Evolutionary conservation across 805 yeast species (phyloP), one percentile per base, ranked within the genome.

Genomic region (Nakazawaea wickerhamii): DNA sequence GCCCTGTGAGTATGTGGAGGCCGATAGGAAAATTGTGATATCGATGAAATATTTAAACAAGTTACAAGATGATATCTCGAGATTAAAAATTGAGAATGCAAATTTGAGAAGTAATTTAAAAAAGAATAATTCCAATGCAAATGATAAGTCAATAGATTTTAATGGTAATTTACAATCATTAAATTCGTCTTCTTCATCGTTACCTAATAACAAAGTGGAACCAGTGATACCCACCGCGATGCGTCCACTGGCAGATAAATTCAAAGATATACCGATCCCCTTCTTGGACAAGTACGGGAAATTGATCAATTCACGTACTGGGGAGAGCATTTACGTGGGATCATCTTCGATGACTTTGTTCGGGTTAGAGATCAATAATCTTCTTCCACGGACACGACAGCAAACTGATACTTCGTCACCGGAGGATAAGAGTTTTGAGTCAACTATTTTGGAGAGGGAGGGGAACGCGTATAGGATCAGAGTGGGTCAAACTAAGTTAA

Each of bases 341-440:
- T 80, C 89, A 0, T 82, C 90, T 0, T 83, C 91, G 1, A 84
- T 84, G 90, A 84, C 93, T 0, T 59, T 84, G 14, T 84, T 84
- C 58, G 90, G 90, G 5, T 64, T 84, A 44, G 91, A 84, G 49
- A 81, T 84, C 42, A 87, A 82, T 54, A 77, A 79, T 45, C 45
- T 61, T 13, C 53, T 60, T 33, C 35, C 50, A 41, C 22, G 36
- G 19, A 45, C 50, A 34, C 30, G 18, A 22, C 33, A 40, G 8
- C 14, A 30, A 17, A 40, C 42, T 4, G 18, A 33, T 21, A 22
- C 30, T 17, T 49, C 59, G 3, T 58, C 63, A 11, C 40, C 55
- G 47, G 34, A 50, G 44, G 43, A 40, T 10, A 45, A 45, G 9
- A 36, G 15, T 38, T 27, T 33, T 1, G 49, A 71, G 30, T 83